Evolutionary conservation across 1,284 basidiomycete species (phyloP), one percentile per base, ranked within the genome.

Genomic region (Puccinia novopanici): DNA sequence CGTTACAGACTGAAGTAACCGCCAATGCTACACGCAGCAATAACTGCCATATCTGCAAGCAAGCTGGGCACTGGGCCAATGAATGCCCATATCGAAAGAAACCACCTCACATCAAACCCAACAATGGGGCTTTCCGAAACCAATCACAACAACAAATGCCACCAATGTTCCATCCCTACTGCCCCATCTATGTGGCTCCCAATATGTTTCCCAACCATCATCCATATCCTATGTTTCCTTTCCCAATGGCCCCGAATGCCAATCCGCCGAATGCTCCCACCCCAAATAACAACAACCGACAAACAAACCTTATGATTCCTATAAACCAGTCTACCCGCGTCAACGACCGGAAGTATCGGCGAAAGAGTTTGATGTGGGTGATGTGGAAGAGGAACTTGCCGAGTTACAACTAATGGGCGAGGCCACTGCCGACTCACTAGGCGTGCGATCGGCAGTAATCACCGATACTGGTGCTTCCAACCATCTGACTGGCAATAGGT

Each of bases 401-500:
- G 24, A 70, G 13, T 40, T 70, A 3, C 42, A 70, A 27, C n/a
- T 70, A 2, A 22, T 1, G 2, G 27, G 67, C 3, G n/a, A 17
- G 24, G n/a, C n/a, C 27, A 50, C 15, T 2, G 67, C 42, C 30
- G 45, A 70, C 17, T 22, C 45, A 3, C 19, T 50, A 5, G 24
- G 27, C 2, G 22, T 24, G 0, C 6, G 19, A 3, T 6, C 48
- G 12, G 67, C 40, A n/a, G n/a, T 71, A 2, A 71, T 71, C 5
- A 22, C 50, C 22, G 71, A 57, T 12, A 73, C 45, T 0, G 55
- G 71, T 1, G 71, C 52, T 0, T 40, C 71, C 8, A 48, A 57
- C 24, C 71, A 73, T 57, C 34, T 73, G 3, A 73, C 71, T 13
- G 52, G 52, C 17, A 9, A 57, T 9, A 55, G n/a, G 48, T 42